These are phyloP conservation scores for Rhododendron ferrugineum DNA, from an alignment of 148 eudicot species.

Conservation along the genomic window DNA sequence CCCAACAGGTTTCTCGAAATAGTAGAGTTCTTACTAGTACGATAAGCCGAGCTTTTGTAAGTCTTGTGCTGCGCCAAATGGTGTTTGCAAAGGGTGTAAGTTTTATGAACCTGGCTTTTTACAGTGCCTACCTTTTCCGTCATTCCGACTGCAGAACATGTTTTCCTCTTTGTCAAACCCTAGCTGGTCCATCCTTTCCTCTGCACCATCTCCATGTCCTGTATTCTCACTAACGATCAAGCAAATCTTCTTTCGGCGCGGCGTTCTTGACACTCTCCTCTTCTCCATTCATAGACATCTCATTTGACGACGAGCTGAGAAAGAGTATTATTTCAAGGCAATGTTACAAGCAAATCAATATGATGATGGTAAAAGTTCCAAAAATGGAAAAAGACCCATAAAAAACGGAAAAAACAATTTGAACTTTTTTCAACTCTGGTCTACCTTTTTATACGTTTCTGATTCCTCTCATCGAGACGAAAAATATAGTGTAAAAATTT, in stretches of 20 bases:
- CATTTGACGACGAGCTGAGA: neutral
- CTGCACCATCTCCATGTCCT: neutral
- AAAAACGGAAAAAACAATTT: no score
- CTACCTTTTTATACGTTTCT: no score
- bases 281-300: neutral
- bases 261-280: neutral
- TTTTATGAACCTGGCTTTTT: slow-evolving; percentile 5
- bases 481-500: no score
- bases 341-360: no score
- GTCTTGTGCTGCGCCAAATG: slow-evolving; percentile 1
- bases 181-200: neutral
- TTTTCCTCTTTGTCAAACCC: neutral
- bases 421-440: no score
- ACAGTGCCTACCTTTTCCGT: slow-evolving; percentile 21
- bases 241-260: neutral
- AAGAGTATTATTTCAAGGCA: no score
- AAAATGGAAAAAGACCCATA: no score
- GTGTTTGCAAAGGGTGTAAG: slow-evolving; percentile 16
- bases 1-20: neutral
- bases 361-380: no score
- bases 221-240: neutral
- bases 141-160: slow-evolving; percentile 2
- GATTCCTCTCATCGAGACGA: no score
- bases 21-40: neutral
- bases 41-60: neutral